These are phyloP conservation scores for Talaromyces nanjingensis DNA, from an alignment of 495 filamentous ascomycete genomes.

Conservation along the genomic window DNA sequence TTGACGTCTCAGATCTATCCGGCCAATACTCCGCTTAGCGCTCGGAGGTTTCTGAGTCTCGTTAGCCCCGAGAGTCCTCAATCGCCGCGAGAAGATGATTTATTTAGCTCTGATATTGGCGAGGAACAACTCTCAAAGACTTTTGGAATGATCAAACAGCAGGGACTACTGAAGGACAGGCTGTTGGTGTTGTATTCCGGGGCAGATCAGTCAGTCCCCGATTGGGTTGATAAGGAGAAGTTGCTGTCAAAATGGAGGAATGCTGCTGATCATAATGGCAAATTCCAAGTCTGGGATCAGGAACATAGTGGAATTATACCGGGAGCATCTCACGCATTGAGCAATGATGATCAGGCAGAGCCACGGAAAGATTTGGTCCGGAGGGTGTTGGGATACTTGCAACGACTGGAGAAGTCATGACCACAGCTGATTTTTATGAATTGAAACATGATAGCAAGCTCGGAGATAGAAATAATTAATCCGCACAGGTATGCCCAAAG, in stretches of 20 bases:
- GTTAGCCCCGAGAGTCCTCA: slow-evolving; percentile 43
- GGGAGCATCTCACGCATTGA: slow-evolving; percentile 38
- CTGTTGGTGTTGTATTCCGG: slow-evolving; percentile 55
- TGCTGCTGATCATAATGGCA: slow-evolving; percentile 38
- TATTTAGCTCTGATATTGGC: slow-evolving; percentile 70
- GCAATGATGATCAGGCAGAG: slow-evolving; percentile 38
- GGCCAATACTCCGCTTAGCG: slow-evolving; percentile 45
- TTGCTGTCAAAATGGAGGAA: slow-evolving; percentile 57
- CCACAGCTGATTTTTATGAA: not conserved
- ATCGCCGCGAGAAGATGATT: slow-evolving; percentile 68
- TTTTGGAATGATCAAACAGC: slow-evolving; percentile 54
- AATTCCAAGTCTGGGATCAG: slow-evolving; percentile 26
- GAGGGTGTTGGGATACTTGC: slow-evolving; percentile 26
- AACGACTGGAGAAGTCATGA: not conserved
- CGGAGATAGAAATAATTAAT: not conserved
- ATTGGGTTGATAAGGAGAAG: slow-evolving; percentile 51
- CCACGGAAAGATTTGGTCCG: slow-evolving; percentile 29
- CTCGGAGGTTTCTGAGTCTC: slow-evolving; percentile 61
- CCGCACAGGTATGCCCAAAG: not conserved
- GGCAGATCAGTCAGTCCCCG: slow-evolving; percentile 63
- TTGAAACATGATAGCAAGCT: not conserved
- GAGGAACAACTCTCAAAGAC: slow-evolving; percentile 48
- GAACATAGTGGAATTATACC: slow-evolving; percentile 35
- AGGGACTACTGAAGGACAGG: slow-evolving; percentile 43
- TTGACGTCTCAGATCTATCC: slow-evolving; percentile 31